Evolutionary conservation across 345 rosid genomes (phyloP).

Genomic region (Triadica sebifera): DNA sequence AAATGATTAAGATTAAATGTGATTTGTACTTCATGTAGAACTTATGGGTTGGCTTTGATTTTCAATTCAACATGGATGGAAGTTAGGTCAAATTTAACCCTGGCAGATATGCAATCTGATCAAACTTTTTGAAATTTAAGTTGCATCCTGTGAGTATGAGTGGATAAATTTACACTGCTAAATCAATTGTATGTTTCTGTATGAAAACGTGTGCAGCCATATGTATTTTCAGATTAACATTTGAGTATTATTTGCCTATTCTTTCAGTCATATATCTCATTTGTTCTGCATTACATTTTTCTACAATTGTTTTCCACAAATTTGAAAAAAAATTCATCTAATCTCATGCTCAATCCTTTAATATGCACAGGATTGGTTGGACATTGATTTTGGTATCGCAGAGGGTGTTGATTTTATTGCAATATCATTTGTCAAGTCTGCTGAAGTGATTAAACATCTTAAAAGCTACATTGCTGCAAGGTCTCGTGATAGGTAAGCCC

Average conservation of each 20-base stretch:
- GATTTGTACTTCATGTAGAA: background rate
- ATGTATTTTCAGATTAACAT: background rate
- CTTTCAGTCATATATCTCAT: background rate
- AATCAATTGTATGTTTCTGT: background rate
- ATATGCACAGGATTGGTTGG: conserved; percentile 87
- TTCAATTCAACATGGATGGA: background rate
- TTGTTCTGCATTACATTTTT: conserved; percentile 6
- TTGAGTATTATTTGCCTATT: background rate
- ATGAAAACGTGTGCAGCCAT: background rate
- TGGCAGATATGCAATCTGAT: background rate
- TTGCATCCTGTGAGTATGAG: background rate
- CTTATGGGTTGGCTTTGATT: background rate
- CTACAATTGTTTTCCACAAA: background rate
- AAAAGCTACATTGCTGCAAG: conserved; percentile 95
- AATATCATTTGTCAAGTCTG: conserved; percentile 96
- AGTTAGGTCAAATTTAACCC: background rate
- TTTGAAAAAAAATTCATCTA: background rate
- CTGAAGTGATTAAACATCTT: conserved; percentile 94
- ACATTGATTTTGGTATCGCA: conserved; percentile 96
- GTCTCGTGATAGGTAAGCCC: conserved; percentile 63
- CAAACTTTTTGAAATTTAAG: background rate
- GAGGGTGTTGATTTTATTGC: conserved; percentile 98
- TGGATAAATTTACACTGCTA: background rate
- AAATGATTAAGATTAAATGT: background rate
- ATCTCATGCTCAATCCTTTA: conserved; percentile 19